Conservation (phyloP, 73 alveolate genomes). For the Symbiodinium pilosum region DNA sequence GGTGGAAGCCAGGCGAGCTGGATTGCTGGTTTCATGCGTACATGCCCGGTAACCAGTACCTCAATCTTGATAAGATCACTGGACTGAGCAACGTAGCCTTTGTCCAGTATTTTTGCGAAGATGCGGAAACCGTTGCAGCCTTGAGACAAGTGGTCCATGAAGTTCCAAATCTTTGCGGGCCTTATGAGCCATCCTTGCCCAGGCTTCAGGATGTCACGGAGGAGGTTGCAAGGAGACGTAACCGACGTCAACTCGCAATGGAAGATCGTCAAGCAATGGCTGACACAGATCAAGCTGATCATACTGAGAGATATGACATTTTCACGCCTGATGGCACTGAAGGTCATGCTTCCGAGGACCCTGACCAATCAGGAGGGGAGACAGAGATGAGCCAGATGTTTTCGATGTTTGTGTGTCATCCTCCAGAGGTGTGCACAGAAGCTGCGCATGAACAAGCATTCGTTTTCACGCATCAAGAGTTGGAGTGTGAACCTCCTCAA, state of each 20-base stretch:
- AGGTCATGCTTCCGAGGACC: neutral
- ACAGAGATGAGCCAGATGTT: neutral
- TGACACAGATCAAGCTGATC: neutral
- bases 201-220: neutral
- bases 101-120: slow-evolving; percentile 22
- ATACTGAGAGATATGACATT: neutral
- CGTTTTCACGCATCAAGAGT: neutral
- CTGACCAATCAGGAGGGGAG: neutral
- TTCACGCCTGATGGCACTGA: neutral
- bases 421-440: neutral
- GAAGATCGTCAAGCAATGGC: neutral
- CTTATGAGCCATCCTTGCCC: neutral
- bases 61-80: neutral
- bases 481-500: neutral
- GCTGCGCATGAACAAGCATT: neutral
- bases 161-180: neutral
- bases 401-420: neutral
- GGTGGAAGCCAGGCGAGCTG: slow-evolving; percentile 12
- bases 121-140: neutral
- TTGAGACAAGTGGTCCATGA: neutral
- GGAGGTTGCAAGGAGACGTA: neutral
- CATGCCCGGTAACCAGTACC: neutral
- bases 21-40: neutral
- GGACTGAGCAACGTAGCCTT: neutral
- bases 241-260: neutral